Evolutionary conservation across 1,284 basidiomycete genomes (phyloP), one percentile per base, ranked within the genome.

Genomic region (Pholiota adiposa): DNA sequence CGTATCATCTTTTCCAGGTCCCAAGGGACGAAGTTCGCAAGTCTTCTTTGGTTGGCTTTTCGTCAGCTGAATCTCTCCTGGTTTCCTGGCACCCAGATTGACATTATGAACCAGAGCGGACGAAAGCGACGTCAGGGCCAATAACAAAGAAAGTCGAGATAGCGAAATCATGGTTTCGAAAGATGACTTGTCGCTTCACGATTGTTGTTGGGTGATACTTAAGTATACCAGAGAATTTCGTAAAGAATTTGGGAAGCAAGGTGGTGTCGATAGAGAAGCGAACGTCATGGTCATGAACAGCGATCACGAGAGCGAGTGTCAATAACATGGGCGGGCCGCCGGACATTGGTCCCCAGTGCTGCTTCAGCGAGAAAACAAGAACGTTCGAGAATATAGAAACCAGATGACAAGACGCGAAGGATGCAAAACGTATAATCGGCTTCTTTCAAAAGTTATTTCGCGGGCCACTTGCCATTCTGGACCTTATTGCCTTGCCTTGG

Each of bases 1-100:
- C 9, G 73, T 74, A 56, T 76, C 74, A 57, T 76, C 74, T 34
- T 60, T 53, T 4, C 74, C 73, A 19, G 38, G 38, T 6, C 74
- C 74, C 31, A 74, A 61, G 3, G 74, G 73, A 5, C 51, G 63
- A 19, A 76, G 60, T 5, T 58, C 60, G 51, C 74, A 75, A 19
- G 59, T 64, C 34, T 65, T 62, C 9, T 33, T 9, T 33, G 8
- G 29, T 4, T 14, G 38, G 12, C 33, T 33, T 7, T 19, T 23
- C 3, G 21, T n/a, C 0, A 11, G 36, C 11, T 21, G 23, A 36
- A 21, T 7, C 9, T 27, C 12, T 12, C 2, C 31, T n/a, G 18
- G 25, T 16, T 25, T 21, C 5, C 4, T 23, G 9, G 12, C 25
- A 4, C 21, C 23, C 27, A 23, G 18, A 2, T 50, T 18, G 3